Evolutionary conservation across 116 monocot species (phyloP).

Genomic region (Posidonia oceanica): DNA sequence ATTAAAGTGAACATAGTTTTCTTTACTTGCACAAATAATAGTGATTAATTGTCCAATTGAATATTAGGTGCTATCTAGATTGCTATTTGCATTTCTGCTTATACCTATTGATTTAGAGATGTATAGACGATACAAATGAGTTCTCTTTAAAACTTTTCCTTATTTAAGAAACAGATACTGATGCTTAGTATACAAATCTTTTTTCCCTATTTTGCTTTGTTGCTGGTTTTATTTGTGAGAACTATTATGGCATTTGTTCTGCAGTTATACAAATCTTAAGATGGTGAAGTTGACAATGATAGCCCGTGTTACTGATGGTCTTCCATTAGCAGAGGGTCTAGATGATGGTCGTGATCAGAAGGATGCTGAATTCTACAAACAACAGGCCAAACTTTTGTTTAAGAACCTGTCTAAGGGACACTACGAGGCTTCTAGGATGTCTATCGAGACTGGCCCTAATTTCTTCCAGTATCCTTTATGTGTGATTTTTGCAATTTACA

Average conservation of each 20-base stretch:
- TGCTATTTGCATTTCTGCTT: no score
- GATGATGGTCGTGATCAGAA: conserved; percentile 92
- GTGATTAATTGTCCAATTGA: no score
- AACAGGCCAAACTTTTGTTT: conserved; percentile 95
- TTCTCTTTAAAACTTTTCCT: no score
- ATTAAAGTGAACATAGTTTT: no score
- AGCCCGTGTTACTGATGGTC: conserved; percentile 95
- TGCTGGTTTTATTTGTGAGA: neutral
- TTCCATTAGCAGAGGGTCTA: conserved; percentile 92
- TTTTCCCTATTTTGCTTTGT: no score
- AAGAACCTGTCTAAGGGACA: conserved; percentile 92
- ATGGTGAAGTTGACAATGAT: conserved; percentile 99
- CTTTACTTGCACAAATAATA: no score
- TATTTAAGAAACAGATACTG: no score
- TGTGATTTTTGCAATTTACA: neutral
- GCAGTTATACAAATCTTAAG: conserved; percentile 5
- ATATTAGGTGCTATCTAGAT: no score
- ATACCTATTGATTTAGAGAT: no score
- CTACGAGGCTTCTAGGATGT: conserved; percentile 93
- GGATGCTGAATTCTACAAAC: conserved; percentile 87
- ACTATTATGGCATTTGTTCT: neutral
- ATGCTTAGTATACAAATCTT: no score
- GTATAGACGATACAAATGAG: no score
- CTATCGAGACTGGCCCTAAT: conserved; percentile 89
- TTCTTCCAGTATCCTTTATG: conserved; percentile 79